Percentiles rank a stretch among this genome's conserved stretches.
phyloP scores from a whole-genome alignment of 2,329 filamentous ascomycete species.

The Hypoxylon sp. region DNA sequence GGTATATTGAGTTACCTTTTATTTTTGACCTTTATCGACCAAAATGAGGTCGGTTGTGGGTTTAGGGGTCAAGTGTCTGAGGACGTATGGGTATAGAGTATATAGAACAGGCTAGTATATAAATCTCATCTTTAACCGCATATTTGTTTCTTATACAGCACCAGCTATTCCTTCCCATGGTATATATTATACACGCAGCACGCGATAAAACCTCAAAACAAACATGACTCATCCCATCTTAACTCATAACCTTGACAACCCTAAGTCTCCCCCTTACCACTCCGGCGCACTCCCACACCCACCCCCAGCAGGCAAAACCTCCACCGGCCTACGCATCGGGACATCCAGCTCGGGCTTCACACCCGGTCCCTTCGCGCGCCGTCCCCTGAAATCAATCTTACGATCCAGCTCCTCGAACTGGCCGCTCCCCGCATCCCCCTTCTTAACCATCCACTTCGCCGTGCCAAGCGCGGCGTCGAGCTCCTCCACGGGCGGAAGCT shows the following conservation, averaged over 20 bases:
- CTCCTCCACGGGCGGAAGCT: constrained; percentile 81
- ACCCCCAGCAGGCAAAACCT: constrained; percentile 48
- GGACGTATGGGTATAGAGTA: too few species aligned
- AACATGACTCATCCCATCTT: background rate
- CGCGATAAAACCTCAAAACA: background rate
- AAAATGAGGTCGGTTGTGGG: too few species aligned
- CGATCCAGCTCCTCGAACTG: constrained; percentile 57
- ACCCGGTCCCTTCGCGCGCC: constrained; percentile 54
- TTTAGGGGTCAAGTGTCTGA: too few species aligned
- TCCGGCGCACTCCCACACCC: constrained; percentile 57
- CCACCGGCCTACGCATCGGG: constrained; percentile 50
- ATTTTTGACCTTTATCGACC: too few species aligned
- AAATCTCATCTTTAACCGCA: too few species aligned
- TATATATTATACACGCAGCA: background rate
- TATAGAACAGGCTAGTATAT: too few species aligned
- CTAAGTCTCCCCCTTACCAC: constrained; percentile 55
- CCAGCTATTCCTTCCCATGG: background rate
- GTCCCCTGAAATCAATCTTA: constrained; percentile 56
- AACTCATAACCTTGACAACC: too few species aligned
- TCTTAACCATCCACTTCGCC: constrained; percentile 78
- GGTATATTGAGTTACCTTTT: too few species aligned
- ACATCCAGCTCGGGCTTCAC: constrained; percentile 48
- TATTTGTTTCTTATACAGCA: too few species aligned
- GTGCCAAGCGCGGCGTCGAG: constrained; percentile 83
- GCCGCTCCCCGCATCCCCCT: constrained; percentile 62